Base-by-base conservation (phyloP, 2,329 filamentous ascomycete genomes). In the Colletotrichum sp. region DNA sequence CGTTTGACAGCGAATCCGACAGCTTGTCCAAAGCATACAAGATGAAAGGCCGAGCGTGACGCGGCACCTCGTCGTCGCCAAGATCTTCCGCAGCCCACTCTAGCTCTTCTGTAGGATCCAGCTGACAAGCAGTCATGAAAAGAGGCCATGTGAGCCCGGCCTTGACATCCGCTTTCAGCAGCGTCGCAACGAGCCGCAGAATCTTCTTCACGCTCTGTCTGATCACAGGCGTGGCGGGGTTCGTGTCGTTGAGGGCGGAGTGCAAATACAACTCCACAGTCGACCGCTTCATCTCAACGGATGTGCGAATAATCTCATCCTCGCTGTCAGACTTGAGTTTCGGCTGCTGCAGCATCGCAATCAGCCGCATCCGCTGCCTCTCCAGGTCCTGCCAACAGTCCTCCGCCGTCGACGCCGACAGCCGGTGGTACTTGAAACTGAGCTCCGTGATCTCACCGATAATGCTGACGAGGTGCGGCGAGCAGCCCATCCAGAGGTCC, bases 401-500 rank as follows among this genome's bases (percentile, higher is more conserved):
- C 57, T 73, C 73, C 15, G 69, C 57, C 32, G 64, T 67, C 36
- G 73, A 28, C 7, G 73, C 58, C 30, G 69, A 67, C 28, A 73
- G 34, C 77, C 80, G 67, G 28, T 81, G 80, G 21, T 82, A 80
- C 13, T 79, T 79, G 8, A 83, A 82, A 52, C 84, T 86, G 65
- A 87, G 78, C 67, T 87, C 86, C 2, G 84, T 86, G 61, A 86
- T 85, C 2, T 82, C 82, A 24, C 83, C 85, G 10, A 87, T 74
- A 15, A 87, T 84, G 3, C 84, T 84, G 16, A 86, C 85, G 15
- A 87, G 77, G 61, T 84, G 82, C 2, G 86, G 85, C 61, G 85
- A 87, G 68, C 86, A 87, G 6, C 86, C 85, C 81, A 87, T 86
- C 86, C 86, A 87, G 9, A 82, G 78, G 74, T 87, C 84, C 36